Percentiles rank a stretch among this genome's conserved stretches.
Evolutionary conservation across 2,329 filamentous ascomycete genomes (phyloP).

Genomic region (Cladosporium sp.): DNA sequence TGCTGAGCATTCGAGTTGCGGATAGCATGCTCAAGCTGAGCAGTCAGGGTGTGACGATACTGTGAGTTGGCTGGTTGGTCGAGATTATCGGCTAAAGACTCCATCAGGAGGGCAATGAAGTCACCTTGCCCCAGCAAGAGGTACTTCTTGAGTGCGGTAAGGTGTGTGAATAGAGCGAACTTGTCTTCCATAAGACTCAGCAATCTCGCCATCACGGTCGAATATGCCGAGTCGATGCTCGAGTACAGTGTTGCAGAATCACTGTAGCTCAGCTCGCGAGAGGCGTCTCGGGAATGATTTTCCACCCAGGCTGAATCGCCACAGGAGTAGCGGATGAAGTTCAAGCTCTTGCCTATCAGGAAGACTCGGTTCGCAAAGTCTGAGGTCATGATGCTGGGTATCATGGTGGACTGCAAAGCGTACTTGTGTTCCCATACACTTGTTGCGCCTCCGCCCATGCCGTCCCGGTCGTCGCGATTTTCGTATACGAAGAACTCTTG

Average conservation of each 20-base stretch:
- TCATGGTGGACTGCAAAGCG: slow-evolving; percentile 78
- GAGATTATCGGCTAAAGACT: slow-evolving; percentile 87
- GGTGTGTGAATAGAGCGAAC: slow-evolving; percentile 90
- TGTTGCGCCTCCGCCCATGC: slow-evolving; percentile 58
- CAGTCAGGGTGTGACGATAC: slow-evolving; percentile 93
- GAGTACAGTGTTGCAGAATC: slow-evolving; percentile 88
- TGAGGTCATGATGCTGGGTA: slow-evolving; percentile 87
- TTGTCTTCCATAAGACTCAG: slow-evolving; percentile 93
- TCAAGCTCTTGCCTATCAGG: slow-evolving; percentile 93
- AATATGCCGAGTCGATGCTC: slow-evolving; percentile 96
- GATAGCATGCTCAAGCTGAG: slow-evolving; percentile 97
- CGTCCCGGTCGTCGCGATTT: slow-evolving; percentile 60
- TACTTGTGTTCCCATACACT: slow-evolving; percentile 99
- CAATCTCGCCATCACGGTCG: slow-evolving; percentile 93
- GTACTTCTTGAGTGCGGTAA: slow-evolving; percentile 90
- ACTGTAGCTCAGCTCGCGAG: slow-evolving; percentile 87
- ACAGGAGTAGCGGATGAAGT: slow-evolving; percentile 96
- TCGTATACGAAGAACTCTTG: slow-evolving; percentile 93
- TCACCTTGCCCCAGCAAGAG: slow-evolving; percentile 93
- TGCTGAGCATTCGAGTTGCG: slow-evolving; percentile 96
- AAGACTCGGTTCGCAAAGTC: slow-evolving; percentile 97
- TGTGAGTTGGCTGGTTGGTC: slow-evolving; percentile 95
- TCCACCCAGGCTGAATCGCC: slow-evolving; percentile 94
- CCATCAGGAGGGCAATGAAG: slow-evolving; percentile 96
- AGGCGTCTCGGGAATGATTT: slow-evolving; percentile 87